These are phyloP conservation scores for Amaranthus hypochondriacus DNA, from an alignment of 148 eudicot genomes.

Conservation along the genomic window DNA sequence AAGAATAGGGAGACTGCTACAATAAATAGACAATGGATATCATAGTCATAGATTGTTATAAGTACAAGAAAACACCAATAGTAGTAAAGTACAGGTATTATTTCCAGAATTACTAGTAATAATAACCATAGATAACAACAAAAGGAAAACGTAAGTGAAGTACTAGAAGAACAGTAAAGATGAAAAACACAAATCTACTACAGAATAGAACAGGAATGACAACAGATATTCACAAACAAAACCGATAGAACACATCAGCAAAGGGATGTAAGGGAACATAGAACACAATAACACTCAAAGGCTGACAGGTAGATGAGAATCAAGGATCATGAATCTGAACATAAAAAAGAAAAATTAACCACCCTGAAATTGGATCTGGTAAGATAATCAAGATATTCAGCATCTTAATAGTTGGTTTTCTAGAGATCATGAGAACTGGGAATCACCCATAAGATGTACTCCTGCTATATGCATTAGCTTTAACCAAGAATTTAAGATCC, in stretches of 20 bases:
- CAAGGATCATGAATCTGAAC: neutral
- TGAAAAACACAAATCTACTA: neutral
- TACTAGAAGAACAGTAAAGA: neutral
- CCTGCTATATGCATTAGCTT: too few relatives aligned
- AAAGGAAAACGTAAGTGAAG: neutral
- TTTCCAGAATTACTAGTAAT: neutral
- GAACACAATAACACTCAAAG: neutral
- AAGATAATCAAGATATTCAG: too few relatives aligned
- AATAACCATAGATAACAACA: neutral
- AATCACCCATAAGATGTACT: too few relatives aligned
- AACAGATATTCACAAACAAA: too few relatives aligned
- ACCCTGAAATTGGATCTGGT: too few relatives aligned
- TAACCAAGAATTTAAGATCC: too few relatives aligned
- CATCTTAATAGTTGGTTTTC: too few relatives aligned
- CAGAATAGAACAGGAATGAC: neutral
- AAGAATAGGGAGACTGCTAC: neutral
- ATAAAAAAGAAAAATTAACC: too few relatives aligned
- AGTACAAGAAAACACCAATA: neutral
- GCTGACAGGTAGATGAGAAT: neutral
- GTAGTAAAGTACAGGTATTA: neutral
- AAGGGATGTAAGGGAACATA: conserved; percentile 2
- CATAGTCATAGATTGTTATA: too few relatives aligned
- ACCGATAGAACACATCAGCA: neutral
- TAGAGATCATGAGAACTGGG: too few relatives aligned
- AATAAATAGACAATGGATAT: neutral